Evolutionary conservation across 805 yeast species (phyloP).

Genomic region (Sungouiozyma ichnusensis): DNA sequence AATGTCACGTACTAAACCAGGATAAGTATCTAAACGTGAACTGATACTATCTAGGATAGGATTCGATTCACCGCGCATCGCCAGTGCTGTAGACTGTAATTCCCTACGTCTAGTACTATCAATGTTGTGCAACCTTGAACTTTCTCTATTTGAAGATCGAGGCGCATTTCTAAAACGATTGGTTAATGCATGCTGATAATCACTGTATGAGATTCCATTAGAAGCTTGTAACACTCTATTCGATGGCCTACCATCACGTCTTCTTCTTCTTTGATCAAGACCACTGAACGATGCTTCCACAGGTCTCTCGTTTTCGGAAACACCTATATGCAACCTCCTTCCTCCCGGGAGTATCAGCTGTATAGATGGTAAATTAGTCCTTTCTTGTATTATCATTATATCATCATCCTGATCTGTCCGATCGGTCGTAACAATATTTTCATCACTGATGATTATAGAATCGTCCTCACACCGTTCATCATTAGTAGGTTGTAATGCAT

Average conservation of each 20-base stretch:
- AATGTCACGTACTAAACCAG: conserved; percentile 17
- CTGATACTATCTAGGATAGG: conserved; percentile 10
- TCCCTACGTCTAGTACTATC: neutral
- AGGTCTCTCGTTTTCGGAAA: conserved; percentile 18
- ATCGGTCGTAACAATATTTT: conserved; percentile 4
- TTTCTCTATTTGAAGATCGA: neutral
- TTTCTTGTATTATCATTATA: conserved; percentile 23
- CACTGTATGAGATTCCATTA: conserved; percentile 6
- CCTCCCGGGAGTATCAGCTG: conserved; percentile 22
- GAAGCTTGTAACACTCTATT: neutral
- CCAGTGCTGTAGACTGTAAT: neutral
- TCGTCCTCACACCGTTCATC: no score
- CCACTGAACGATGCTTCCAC: conserved; percentile 20
- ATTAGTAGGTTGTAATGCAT: neutral
- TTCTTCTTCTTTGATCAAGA: neutral
- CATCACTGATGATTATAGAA: neutral
- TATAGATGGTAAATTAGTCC: conserved; percentile 16
- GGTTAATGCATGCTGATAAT: neutral
- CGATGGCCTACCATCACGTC: neutral
- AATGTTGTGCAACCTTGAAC: neutral
- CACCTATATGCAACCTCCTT: conserved; percentile 13
- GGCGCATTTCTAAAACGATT: conserved; percentile 5
- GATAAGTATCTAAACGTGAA: conserved; percentile 10
- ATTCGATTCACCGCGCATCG: neutral
- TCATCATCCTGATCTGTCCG: conserved; percentile 21